Conservation (phyloP, 345 rosid genomes). For the Rhodamnia rubescens region DNA sequence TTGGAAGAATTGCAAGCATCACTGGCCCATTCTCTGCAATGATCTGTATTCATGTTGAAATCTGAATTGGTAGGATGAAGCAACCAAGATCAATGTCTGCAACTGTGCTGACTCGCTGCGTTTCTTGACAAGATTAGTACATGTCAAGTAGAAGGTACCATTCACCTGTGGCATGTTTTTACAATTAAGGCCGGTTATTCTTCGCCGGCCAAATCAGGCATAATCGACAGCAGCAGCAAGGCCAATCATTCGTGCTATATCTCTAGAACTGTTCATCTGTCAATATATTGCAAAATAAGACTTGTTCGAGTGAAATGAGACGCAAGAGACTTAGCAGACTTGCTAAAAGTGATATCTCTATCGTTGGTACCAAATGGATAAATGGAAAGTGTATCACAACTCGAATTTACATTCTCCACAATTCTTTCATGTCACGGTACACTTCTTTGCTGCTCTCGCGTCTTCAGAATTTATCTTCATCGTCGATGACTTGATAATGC, state of each 20-base stretch:
- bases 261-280: neutral
- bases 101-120: neutral
- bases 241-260: neutral
- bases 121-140: neutral
- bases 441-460: neutral
- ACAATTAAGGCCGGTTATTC: slow-evolving; percentile 1
- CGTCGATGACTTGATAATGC: neutral
- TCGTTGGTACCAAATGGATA: neutral
- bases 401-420: neutral
- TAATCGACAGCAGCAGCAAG: neutral
- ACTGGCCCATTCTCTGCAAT: neutral
- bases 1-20: slow-evolving; percentile 51
- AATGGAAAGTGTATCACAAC: neutral
- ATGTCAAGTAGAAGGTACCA: neutral
- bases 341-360: neutral
- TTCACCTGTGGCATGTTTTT: neutral
- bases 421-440: neutral
- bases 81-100: neutral
- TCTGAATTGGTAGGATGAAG: neutral
- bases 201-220: slow-evolving; percentile 5
- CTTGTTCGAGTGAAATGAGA: neutral
- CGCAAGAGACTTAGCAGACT: neutral
- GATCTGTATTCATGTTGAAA: neutral
- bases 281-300: neutral
- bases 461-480: neutral